phyloP scores from a whole-genome alignment of 148 eudicot genomes.

The Heliamphora exappendiculata region DNA sequence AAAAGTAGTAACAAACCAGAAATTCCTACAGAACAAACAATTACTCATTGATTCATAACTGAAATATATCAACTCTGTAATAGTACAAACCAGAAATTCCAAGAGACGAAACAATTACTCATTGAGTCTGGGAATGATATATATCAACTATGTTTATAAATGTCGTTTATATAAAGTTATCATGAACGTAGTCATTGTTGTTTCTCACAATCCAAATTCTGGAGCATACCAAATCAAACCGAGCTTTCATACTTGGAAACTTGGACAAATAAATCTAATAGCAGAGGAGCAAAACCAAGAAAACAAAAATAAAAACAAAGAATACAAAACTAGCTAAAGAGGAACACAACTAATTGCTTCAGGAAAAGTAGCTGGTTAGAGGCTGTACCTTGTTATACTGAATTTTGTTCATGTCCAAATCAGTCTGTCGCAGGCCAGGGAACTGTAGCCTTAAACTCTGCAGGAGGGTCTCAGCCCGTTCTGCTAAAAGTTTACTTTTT shows the following conservation, averaged over 20 bases:
- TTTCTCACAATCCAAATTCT: background rate
- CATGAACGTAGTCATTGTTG: background rate
- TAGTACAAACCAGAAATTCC: background rate
- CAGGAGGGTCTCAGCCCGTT: slow-evolving; percentile 38
- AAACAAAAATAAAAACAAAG: too few relatives aligned
- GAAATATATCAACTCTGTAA: background rate
- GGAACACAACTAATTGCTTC: background rate
- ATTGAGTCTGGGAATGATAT: background rate
- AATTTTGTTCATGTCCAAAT: slow-evolving; percentile 41
- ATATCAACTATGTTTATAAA: background rate
- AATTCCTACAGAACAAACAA: background rate
- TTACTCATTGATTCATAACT: background rate
- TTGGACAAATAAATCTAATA: background rate
- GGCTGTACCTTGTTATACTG: slow-evolving; percentile 39
- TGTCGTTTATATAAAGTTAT: background rate
- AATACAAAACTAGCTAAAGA: background rate
- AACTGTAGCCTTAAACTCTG: slow-evolving; percentile 32
- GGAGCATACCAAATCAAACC: background rate
- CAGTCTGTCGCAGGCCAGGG: slow-evolving; percentile 41
- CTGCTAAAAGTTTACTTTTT: slow-evolving; percentile 27
- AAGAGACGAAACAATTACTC: too few relatives aligned
- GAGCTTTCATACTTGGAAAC: background rate
- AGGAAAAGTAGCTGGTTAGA: background rate
- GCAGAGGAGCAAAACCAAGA: background rate
- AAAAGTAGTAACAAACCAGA: background rate